Evolutionary conservation across 140 eudicot species (phyloP), one percentile per base, ranked within the genome.

Genomic region (Anethum foeniculum): DNA sequence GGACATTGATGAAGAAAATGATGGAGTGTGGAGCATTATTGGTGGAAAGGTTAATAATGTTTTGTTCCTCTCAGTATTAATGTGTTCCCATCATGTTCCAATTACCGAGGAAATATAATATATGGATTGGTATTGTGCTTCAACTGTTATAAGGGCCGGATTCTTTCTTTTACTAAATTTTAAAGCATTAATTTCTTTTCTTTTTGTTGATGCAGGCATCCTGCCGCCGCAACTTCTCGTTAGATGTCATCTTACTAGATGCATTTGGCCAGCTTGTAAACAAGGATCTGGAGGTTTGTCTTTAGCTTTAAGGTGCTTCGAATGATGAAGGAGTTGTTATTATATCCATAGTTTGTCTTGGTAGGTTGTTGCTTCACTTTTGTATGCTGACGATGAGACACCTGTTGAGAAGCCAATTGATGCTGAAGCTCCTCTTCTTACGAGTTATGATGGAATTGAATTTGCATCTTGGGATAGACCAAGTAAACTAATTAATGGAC

Each of bases 361-460:
- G 46, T 83, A 94, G 98, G 94, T 90, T 86, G 88, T 94, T 86
- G 94, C 98, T 67, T 86, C 96, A 34, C 97, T 94, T 81, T 52
- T 82, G 34, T 94, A 94, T 88, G 93, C 94, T 48, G 94, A 92
- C 83, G 88, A 83, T 79, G 85, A 79, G 75, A 83, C 85, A 30
- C 90, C 81, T 15, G 94, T 92, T 82, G 93, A 89, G 88, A 85
- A 89, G 83, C 81, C 88, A 32, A 78, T 75, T 73, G 94, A 89
- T 88, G 86, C 84, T 28, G 97, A 94, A 84, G 89, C 97, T 80
- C 94, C 98, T 25, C 89, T 94, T 81, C 84, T 94, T 65, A 80
- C 90, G 77, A 89, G 85, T 80, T 86, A 73, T 81, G 91, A 90
- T 62, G 97, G 98, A 82, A 82, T 85, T 78, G 97, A 94, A 85